phyloP scores from a whole-genome alignment of 192 early-diverging fungal genomes.

The Backusella morwellensis region DNA sequence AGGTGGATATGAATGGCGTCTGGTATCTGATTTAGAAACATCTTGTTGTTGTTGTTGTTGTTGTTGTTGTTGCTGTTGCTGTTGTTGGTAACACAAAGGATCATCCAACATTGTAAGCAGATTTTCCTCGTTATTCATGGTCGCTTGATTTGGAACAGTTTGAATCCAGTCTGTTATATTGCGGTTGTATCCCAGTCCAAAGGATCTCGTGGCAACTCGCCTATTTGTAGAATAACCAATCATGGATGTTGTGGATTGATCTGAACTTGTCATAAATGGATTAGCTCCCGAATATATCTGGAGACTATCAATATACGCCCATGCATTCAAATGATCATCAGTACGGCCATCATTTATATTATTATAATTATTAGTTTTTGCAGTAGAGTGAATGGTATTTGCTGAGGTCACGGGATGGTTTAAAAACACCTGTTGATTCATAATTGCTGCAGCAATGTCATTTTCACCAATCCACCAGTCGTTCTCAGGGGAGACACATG shows the following conservation, averaged over 20 bases:
- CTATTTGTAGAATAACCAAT: constrained; percentile 2
- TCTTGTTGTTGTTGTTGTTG: not conserved
- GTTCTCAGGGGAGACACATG: constrained; percentile 7
- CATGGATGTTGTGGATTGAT: not conserved
- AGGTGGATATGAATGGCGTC: not conserved
- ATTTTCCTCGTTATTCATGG: not conserved
- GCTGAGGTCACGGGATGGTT: constrained; percentile 1
- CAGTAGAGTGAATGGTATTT: not conserved
- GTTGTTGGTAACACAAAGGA: not conserved
- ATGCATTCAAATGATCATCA: constrained; percentile 7
- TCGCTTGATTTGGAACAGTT: not conserved
- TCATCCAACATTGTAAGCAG: not conserved
- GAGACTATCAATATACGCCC: constrained; percentile 15
- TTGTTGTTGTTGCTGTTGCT: not conserved
- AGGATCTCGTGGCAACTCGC: not conserved
- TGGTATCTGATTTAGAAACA: not conserved
- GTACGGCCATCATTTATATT: not conserved
- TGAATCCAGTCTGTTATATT: constrained; percentile 12
- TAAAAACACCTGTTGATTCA: not conserved
- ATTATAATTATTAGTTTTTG: not conserved
- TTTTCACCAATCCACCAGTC: constrained; percentile 2
- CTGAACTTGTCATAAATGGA: constrained; percentile 3
- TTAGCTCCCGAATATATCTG: not conserved
- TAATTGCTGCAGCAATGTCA: not conserved
- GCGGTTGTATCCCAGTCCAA: not conserved